Evolutionary conservation across 331 rosid species (phyloP).

Genomic region (Cucumis variabilis): DNA sequence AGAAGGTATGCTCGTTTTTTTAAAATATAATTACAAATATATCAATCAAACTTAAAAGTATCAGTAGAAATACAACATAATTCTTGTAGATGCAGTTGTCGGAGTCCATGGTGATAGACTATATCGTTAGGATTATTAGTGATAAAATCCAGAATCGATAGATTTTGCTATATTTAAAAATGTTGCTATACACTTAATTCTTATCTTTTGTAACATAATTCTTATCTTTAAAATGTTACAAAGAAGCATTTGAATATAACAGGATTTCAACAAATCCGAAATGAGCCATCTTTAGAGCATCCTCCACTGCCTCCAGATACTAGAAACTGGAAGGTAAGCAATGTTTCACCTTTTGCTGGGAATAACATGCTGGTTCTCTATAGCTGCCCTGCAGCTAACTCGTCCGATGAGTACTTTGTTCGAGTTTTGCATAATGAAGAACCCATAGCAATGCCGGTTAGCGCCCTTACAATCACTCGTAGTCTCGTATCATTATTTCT

Average conservation of each 20-base stretch:
- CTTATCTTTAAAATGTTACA: no score
- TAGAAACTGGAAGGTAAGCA: constrained; percentile 82
- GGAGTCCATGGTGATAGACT: no score
- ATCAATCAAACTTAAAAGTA: no score
- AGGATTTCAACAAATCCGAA: constrained; percentile 71
- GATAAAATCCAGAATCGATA: no score
- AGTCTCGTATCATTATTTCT: background rate
- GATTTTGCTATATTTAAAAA: no score
- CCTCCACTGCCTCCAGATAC: constrained; percentile 94
- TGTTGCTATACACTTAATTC: no score
- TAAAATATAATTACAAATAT: no score
- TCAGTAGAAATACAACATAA: no score
- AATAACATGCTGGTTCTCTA: constrained; percentile 85
- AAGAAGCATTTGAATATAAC: background rate
- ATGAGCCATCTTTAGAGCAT: constrained; percentile 66
- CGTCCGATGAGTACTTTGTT: constrained; percentile 69
- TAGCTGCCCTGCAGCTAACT: constrained; percentile 67
- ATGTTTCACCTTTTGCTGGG: constrained; percentile 91
- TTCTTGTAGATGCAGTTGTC: no score
- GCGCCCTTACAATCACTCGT: background rate
- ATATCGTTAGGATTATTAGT: no score
- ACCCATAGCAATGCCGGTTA: constrained; percentile 82
- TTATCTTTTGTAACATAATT: no score
- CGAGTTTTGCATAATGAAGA: constrained; percentile 90
- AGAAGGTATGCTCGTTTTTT: no score